Evolutionary conservation across 2,329 filamentous ascomycete species (phyloP).

Genomic region (Ophioceras dolichostomum): DNA sequence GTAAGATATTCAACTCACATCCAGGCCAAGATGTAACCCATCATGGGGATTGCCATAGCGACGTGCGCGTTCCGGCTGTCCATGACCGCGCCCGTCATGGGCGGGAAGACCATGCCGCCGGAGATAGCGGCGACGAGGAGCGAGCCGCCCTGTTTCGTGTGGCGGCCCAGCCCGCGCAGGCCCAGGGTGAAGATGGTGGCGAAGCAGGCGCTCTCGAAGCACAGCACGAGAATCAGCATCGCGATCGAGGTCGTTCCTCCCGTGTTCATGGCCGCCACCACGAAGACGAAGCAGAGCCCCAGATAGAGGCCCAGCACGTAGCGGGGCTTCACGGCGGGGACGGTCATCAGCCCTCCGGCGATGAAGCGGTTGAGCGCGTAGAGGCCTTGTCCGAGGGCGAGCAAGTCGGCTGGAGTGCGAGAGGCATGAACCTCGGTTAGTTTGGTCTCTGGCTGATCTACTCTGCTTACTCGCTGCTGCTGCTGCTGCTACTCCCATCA

Average conservation of each 20-base stretch:
- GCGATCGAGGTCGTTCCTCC: slow-evolving; percentile 36
- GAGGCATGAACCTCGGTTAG: slow-evolving; percentile 1
- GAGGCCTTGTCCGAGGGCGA: slow-evolving; percentile 45
- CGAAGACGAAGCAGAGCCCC: slow-evolving; percentile 38
- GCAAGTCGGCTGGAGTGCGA: slow-evolving; percentile 31
- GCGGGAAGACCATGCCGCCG: slow-evolving; percentile 43
- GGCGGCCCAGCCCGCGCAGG: slow-evolving; percentile 42
- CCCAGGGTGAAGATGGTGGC: slow-evolving; percentile 46
- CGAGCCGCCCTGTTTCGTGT: slow-evolving; percentile 40
- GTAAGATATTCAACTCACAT: slow-evolving; percentile 10
- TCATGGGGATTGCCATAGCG: slow-evolving; percentile 16
- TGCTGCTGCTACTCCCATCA: no score
- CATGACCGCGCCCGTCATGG: slow-evolving; percentile 31
- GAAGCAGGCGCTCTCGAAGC: slow-evolving; percentile 46
- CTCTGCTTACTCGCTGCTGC: not conserved
- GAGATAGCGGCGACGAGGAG: slow-evolving; percentile 42
- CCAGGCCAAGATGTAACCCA: slow-evolving; percentile 16
- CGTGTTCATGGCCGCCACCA: slow-evolving; percentile 38
- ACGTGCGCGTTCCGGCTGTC: slow-evolving; percentile 12
- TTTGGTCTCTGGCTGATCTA: not conserved
- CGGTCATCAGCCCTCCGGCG: slow-evolving; percentile 41
- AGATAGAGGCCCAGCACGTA: slow-evolving; percentile 42
- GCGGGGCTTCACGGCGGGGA: slow-evolving; percentile 35
- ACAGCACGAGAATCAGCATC: slow-evolving; percentile 42
- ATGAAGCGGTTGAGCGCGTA: slow-evolving; percentile 48